Conservation (phyloP, 1,139 yeast species). For the Candida sojae region DNA sequence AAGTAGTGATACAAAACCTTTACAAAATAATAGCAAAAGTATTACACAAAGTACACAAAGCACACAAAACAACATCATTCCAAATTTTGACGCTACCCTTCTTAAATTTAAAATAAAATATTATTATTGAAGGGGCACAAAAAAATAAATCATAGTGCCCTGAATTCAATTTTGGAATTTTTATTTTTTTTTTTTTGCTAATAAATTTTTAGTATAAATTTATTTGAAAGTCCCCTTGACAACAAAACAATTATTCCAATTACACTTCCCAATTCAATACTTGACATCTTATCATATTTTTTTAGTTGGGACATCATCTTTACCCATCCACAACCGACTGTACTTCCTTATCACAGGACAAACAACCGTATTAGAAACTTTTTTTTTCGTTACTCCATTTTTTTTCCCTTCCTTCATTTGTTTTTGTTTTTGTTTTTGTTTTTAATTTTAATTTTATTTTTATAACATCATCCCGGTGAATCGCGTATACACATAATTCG, state of each 20-base stretch:
- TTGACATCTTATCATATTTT: slow-evolving; percentile 3
- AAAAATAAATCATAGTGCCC: not conserved
- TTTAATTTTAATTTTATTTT: slow-evolving; percentile 1
- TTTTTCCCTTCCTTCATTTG: not conserved
- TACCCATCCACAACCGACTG: not conserved
- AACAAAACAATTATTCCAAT: slow-evolving; percentile 4
- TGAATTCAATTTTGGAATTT: slow-evolving; percentile 1
- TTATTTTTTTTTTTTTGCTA: not conserved
- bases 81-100: slow-evolving; percentile 4
- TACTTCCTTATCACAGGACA: slow-evolving; percentile 1
- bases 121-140: not conserved
- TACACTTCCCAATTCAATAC: slow-evolving; percentile 5
- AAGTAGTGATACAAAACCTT: not conserved
- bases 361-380: not conserved
- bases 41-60: too few relatives aligned
- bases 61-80: slow-evolving; percentile 2
- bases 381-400: not conserved
- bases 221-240: slow-evolving; percentile 5
- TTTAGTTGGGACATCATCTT: not conserved
- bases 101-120: not conserved
- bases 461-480: not conserved
- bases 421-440: not conserved
- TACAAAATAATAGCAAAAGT: not conserved
- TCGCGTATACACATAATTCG: not conserved
- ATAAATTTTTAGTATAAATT: slow-evolving; percentile 2